These are phyloP conservation scores for Thraustochytrium sp. DNA, from an alignment of 352 stramenopile species.

Conservation along the genomic window DNA sequence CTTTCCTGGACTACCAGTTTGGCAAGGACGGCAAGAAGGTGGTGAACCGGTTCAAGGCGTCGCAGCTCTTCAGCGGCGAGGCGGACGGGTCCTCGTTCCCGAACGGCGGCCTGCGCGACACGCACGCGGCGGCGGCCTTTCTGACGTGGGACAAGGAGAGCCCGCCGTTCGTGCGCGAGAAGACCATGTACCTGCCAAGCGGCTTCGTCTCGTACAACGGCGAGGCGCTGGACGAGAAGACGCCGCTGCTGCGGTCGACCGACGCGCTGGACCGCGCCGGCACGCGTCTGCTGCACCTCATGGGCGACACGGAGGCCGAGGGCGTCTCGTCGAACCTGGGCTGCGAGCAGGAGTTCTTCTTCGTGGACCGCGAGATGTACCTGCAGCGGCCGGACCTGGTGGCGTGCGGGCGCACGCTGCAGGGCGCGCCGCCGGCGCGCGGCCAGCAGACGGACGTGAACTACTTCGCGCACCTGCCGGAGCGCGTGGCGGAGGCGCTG, in stretches of 20 bases:
- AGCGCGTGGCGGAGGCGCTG: slow-evolving; percentile 66
- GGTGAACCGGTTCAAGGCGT: slow-evolving; percentile 60
- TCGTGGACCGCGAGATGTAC: slow-evolving; percentile 69
- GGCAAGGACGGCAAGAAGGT: slow-evolving; percentile 60
- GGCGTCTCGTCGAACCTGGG: slow-evolving; percentile 68
- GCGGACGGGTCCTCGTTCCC: slow-evolving; percentile 76
- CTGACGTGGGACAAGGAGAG: slow-evolving; percentile 64
- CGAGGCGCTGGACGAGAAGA: slow-evolving; percentile 75
- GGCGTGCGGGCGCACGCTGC: slow-evolving; percentile 68
- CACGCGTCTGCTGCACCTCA: slow-evolving; percentile 57
- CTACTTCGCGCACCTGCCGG: slow-evolving; percentile 70
- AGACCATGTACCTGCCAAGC: slow-evolving; percentile 73
- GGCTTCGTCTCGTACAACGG: slow-evolving; percentile 71
- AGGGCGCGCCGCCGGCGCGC: slow-evolving; percentile 65
- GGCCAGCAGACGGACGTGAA: slow-evolving; percentile 78
- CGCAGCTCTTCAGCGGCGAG: slow-evolving; percentile 64
- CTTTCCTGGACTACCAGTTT: slow-evolving; percentile 64
- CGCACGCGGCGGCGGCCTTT: slow-evolving; percentile 68
- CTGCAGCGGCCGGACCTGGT: slow-evolving; percentile 67
- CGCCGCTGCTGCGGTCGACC: slow-evolving; percentile 66
- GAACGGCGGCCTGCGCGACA: slow-evolving; percentile 72
- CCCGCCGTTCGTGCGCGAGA: slow-evolving; percentile 65
- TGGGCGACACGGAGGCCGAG: slow-evolving; percentile 61
- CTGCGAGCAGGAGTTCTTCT: slow-evolving; percentile 79
- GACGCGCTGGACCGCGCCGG: slow-evolving; percentile 63